These are phyloP conservation scores for Jimgerdemannia flammicorona DNA, from an alignment of 192 early-diverging fungal genomes.

Conservation along the genomic window DNA sequence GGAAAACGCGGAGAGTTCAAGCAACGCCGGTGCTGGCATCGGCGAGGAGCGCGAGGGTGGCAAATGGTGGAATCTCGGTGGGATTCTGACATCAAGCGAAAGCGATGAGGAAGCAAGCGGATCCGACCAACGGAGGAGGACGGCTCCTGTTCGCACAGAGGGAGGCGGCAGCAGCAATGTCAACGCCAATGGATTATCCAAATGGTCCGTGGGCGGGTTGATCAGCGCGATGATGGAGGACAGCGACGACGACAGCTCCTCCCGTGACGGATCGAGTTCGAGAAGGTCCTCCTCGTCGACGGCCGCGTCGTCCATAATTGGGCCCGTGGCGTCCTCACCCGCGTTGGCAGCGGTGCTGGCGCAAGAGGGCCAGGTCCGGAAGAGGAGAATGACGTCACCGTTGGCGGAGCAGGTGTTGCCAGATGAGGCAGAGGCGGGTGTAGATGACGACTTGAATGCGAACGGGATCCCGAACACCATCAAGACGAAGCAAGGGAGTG, in stretches of 20 bases:
- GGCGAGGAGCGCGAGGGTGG: background rate
- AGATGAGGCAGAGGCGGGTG: background rate
- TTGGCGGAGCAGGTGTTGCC: background rate
- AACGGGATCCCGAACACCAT: background rate
- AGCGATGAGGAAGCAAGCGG: slow-evolving; percentile 2
- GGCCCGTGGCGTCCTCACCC: background rate
- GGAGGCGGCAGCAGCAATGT: background rate
- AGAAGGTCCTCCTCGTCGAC: background rate
- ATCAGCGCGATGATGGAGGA: background rate
- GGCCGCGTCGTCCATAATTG: background rate
- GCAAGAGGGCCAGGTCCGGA: background rate
- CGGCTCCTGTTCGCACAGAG: background rate
- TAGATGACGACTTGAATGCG: background rate
- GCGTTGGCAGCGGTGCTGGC: background rate
- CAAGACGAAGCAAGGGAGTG: background rate
- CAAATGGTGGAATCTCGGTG: background rate
- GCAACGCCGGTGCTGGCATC: background rate
- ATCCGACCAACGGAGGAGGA: background rate
- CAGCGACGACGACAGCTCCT: background rate
- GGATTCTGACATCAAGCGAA: background rate
- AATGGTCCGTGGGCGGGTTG: background rate
- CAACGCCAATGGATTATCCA: background rate
- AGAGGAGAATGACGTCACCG: background rate
- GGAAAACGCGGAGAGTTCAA: background rate
- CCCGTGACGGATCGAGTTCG: background rate